Conservation (phyloP, 2,329 filamentous ascomycete genomes). For the Clonostachys solani region DNA sequence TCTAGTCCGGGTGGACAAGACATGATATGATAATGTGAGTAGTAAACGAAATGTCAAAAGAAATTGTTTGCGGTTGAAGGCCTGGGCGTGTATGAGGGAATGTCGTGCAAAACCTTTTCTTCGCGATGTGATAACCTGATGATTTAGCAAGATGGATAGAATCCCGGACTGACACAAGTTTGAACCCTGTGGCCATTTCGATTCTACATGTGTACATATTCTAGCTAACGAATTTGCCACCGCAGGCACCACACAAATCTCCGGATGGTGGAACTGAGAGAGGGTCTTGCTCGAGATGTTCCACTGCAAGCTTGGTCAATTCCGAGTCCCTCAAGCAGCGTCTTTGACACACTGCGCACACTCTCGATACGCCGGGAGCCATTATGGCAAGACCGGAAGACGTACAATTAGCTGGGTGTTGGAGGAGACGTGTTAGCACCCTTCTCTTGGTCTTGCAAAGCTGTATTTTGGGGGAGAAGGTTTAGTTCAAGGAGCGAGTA, state of each 20-base stretch:
- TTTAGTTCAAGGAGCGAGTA: not conserved
- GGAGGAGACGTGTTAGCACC: not conserved
- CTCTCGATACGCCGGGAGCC: constrained; percentile 45
- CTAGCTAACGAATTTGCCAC: constrained; percentile 35
- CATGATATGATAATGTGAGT: no score
- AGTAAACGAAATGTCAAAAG: no score
- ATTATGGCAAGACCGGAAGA: constrained; percentile 50
- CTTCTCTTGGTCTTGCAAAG: not conserved
- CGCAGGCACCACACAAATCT: constrained; percentile 32
- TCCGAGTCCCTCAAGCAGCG: constrained; percentile 42
- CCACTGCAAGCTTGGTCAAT: constrained; percentile 25
- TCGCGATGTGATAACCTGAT: no score
- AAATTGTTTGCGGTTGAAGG: no score
- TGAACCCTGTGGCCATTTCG: no score
- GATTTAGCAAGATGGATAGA: no score
- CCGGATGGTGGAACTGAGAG: constrained; percentile 18
- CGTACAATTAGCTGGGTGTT: constrained; percentile 41
- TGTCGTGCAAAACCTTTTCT: no score
- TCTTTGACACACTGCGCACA: constrained; percentile 49
- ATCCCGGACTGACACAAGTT: no score
- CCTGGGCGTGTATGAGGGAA: no score
- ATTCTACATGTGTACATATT: not conserved
- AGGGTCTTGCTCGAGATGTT: constrained; percentile 17
- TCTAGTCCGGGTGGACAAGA: no score
- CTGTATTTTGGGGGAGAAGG: not conserved